Evolutionary conservation across 2,329 filamentous ascomycete genomes (phyloP), one percentile per base, ranked within the genome.

Genomic region (Cryoendolithus antarcticus): DNA sequence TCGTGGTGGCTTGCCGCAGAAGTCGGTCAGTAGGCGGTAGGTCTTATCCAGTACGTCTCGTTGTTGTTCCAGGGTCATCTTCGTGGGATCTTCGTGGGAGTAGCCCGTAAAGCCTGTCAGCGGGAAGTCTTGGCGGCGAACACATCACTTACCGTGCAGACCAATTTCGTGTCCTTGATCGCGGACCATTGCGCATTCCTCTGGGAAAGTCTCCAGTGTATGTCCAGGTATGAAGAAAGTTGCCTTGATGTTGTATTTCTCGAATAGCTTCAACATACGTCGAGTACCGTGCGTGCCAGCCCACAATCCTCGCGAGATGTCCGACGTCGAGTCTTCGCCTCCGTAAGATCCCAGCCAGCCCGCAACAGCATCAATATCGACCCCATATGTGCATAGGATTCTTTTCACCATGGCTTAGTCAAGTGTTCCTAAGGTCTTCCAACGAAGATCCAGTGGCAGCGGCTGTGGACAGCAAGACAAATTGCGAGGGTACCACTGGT

Each of bases 261-360:
- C 68, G 51, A 82, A 80, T 1, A 85, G 60, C 51, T 80, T 82
- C 13, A 85, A 66, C 1, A 85, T 64, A 1, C 79, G 70, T n/a
- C 69, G 66, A 0, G 71, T 73, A 15, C 77, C 77, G 27, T 77
- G 62, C 0, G 76, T 80, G 10, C 80, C 79, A 1, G 80, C 80
- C 47, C 74, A 85, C 10, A 80, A 55, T 40, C 71, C 70, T 69
- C 80, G 67, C 53, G 73, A 79, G 44, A 85, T 84, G 49, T 85
- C 80, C 52, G 71, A 81, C 1, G 72, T 74, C 6, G 72, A 78
- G 52, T 85, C 79, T 55, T 84, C 73, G 24, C 80, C 79, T 6
- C 77, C 77, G 51, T 86, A 85, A 0, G 75, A 82, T 0, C 80
- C 80, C 0, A 85, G 64, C 81, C 80, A 85, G 4, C 80, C 79